phyloP scores from a whole-genome alignment of 1,139 yeast genomes.

The Yamadazyma blattariae region DNA sequence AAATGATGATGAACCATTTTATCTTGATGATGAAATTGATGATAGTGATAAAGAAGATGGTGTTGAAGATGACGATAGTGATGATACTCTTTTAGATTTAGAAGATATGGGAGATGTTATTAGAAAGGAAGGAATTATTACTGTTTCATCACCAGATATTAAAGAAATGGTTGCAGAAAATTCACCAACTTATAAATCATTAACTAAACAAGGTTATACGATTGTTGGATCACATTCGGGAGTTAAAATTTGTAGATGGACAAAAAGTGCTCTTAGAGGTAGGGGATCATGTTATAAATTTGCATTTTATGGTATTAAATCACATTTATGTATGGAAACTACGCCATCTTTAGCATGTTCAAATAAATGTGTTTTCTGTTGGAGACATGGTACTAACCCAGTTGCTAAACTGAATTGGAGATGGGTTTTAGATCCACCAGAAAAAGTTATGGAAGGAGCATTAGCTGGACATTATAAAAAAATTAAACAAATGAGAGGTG shows the following conservation, averaged over 20 bases:
- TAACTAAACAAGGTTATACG: slow-evolving; percentile 91
- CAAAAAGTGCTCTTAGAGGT: slow-evolving; percentile 89
- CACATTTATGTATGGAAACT: slow-evolving; percentile 94
- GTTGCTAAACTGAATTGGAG: slow-evolving; percentile 92
- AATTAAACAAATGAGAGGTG: slow-evolving; percentile 92
- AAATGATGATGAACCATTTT: slow-evolving; percentile 64
- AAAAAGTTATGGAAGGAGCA: slow-evolving; percentile 80
- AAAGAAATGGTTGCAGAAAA: slow-evolving; percentile 90
- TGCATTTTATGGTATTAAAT: slow-evolving; percentile 86
- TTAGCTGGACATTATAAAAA: slow-evolving; percentile 85
- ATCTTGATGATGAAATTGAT: slow-evolving; percentile 37
- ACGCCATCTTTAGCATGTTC: slow-evolving; percentile 94
- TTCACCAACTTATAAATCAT: slow-evolving; percentile 84
- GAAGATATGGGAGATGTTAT: slow-evolving; percentile 80
- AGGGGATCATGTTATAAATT: slow-evolving; percentile 92
- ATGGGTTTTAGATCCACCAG: slow-evolving; percentile 93
- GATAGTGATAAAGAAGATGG: slow-evolving; percentile 37
- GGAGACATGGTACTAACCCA: slow-evolving; percentile 98
- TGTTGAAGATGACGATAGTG: slow-evolving; percentile 36
- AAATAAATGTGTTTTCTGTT: slow-evolving; percentile 92
- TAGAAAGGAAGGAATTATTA: slow-evolving; percentile 25
- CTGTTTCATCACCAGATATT: slow-evolving; percentile 25
- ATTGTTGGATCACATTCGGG: slow-evolving; percentile 95
- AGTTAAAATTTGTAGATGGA: slow-evolving; percentile 94
- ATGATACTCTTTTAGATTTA: slow-evolving; percentile 63